phyloP scores from a whole-genome alignment of 2,329 filamentous ascomycete species.

The Penicillium sumatraense region DNA sequence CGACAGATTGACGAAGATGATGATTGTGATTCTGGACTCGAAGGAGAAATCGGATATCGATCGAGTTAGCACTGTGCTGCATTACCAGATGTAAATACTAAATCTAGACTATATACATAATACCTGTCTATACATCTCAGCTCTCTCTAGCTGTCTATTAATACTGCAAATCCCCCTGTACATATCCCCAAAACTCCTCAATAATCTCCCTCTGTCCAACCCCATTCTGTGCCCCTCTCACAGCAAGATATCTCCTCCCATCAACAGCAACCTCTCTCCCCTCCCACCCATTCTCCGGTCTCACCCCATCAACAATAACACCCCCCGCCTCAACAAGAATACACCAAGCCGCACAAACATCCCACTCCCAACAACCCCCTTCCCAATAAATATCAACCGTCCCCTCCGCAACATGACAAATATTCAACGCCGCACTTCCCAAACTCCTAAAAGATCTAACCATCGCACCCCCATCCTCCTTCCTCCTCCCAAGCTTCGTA shows the following conservation, averaged over 20 bases:
- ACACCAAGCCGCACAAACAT: conserved; percentile 68
- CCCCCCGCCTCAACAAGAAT: conserved; percentile 65
- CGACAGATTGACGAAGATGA: conserved; percentile 62
- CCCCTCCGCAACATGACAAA: conserved; percentile 63
- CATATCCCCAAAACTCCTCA: conserved; percentile 47
- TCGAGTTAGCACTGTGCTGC: too few species aligned
- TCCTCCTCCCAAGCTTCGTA: conserved; percentile 49
- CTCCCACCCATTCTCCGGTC: conserved; percentile 62
- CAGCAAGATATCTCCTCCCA: conserved; percentile 58
- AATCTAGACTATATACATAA: too few species aligned
- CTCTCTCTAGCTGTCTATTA: too few species aligned
- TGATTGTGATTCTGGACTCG: conserved; percentile 44
- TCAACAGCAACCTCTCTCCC: conserved; percentile 63
- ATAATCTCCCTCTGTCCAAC: conserved; percentile 48
- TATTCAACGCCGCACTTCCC: conserved; percentile 64
- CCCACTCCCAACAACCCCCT: conserved; percentile 69
- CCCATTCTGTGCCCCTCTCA: conserved; percentile 39
- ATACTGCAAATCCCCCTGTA: conserved; percentile 46
- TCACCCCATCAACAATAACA: conserved; percentile 62
- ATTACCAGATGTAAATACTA: too few species aligned
- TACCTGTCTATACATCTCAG: too few species aligned
- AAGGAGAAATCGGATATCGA: too few species aligned
- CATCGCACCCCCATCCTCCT: conserved; percentile 63
- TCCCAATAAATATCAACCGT: conserved; percentile 68
- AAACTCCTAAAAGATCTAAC: conserved; percentile 62